phyloP scores from a whole-genome alignment of 2,329 filamentous ascomycete species.

The Aspergillus niger region DNA sequence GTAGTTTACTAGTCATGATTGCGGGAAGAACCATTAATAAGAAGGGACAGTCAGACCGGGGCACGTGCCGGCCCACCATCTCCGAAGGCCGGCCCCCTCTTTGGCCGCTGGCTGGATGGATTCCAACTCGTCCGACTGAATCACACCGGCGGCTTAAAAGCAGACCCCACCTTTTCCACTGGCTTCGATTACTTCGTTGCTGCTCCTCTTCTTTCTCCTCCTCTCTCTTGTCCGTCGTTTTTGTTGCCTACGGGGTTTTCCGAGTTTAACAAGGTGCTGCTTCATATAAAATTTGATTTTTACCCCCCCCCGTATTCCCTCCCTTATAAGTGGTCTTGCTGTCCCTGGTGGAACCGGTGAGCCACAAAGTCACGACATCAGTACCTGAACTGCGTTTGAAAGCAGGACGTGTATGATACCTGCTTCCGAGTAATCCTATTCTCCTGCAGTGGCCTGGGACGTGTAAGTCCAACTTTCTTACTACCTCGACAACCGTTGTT shows the following conservation, averaged over 20 bases:
- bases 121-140: not conserved
- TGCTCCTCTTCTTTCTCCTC: constrained; percentile 52
- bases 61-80: constrained; percentile 1
- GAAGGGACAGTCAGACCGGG: not conserved
- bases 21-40: not conserved
- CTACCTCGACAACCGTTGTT: not conserved
- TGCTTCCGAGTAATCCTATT: not conserved
- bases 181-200: constrained; percentile 2
- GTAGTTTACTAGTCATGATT: no score
- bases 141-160: constrained; percentile 5
- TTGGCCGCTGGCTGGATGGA: not conserved
- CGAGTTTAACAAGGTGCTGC: constrained; percentile 4
- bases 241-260: not conserved
- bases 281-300: not conserved
- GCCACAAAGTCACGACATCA: constrained; percentile 5
- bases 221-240: not conserved
- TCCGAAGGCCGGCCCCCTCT: constrained; percentile 6
- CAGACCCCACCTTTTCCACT: constrained; percentile 9
- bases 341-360: constrained; percentile 14
- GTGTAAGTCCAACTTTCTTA: not conserved
- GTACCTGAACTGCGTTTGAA: not conserved
- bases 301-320: not conserved
- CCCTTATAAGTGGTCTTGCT: constrained; percentile 4
- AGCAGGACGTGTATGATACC: not conserved
- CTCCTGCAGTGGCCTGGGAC: not conserved